Base-by-base conservation (phyloP, 2,329 filamentous ascomycete genomes). In the Aspergillus proliferans region DNA sequence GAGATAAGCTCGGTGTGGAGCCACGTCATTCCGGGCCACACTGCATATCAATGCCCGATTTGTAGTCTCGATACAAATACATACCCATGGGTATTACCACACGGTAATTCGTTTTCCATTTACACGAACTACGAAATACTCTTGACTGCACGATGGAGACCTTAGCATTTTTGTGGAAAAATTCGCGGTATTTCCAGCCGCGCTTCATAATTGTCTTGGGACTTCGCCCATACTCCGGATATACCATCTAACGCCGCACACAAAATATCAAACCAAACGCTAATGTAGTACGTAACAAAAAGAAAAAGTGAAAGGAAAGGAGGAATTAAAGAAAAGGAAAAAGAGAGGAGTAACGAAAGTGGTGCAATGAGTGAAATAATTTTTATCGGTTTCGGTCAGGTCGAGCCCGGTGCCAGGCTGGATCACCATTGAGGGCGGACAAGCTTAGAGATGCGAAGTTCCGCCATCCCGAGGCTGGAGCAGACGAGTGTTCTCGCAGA, bases 391-490 rank as follows among this genome's bases (percentile, higher is more conserved):
- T 68, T 45, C 68, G 67, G 49, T 73, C 68, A 15, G 64, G 58
- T 48, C 65, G 62, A 47, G 64, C 58, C 53, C 71, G 70, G 52
- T 71, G 70, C 70, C 71, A 73, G 46, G 72, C 68, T 10, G 70
- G 69, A 46, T 76, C 73, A 6, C 74, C 74, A 49, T 69, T 75
- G 7, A 76, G 62, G 14, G 70, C 69, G 21, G 70, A 74, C 46
- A 75, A 63, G 52, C 71, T 74, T 14, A 73, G 56, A 5, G 70
- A 67, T 26, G 73, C 64, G 47, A 75, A 62, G 36, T 70, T 70
- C 50, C 71, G 65, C 74, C 73, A 76, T 44, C 61, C 65, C 19
- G 68, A 67, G 38, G 66, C 63, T 21, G 65, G 60, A 2, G 66
- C 63, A 8, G 66, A 66, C 21, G 60, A 55, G 42, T 67, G 58